Evolutionary conservation across 1,139 yeast species (phyloP).

Genomic region (Spathaspora sp.): DNA sequence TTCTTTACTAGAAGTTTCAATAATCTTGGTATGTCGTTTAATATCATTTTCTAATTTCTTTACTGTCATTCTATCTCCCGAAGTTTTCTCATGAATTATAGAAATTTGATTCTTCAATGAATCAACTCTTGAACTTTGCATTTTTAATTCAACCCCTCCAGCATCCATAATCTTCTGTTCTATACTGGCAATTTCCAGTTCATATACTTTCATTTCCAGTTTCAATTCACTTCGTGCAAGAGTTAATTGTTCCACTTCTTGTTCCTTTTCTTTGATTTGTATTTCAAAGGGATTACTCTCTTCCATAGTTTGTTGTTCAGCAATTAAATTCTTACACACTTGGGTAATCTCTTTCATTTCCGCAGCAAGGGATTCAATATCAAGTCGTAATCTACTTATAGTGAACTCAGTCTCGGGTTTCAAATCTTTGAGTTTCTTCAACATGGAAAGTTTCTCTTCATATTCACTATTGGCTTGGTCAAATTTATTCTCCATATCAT

Average conservation of each 20-base stretch:
- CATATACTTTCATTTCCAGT: constrained; percentile 58
- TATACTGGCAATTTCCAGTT: constrained; percentile 54
- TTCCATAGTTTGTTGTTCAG: constrained; percentile 32
- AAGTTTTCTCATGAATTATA: constrained; percentile 56
- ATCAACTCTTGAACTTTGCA: constrained; percentile 82
- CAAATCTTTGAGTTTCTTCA: constrained; percentile 59
- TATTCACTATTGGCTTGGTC: constrained; percentile 52
- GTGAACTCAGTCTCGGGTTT: constrained; percentile 70
- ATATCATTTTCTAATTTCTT: constrained; percentile 70
- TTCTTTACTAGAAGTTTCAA: constrained; percentile 44
- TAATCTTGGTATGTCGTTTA: constrained; percentile 49
- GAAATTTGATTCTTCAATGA: constrained; percentile 70
- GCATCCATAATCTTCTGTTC: constrained; percentile 84
- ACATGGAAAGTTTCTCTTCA: constrained; percentile 58
- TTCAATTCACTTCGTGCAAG: constrained; percentile 45
- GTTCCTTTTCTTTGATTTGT: constrained; percentile 40
- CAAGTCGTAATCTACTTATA: constrained; percentile 60
- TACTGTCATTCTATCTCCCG: constrained; percentile 58
- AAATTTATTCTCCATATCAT: constrained; percentile 55
- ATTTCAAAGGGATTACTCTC: constrained; percentile 25
- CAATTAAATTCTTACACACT: constrained; percentile 35
- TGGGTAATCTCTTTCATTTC: constrained; percentile 45
- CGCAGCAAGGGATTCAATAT: constrained; percentile 57
- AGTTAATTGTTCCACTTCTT: constrained; percentile 32
- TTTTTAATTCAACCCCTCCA: constrained; percentile 84